Conservation (phyloP, 306 rosid species). For the Citrullus amarus region DNA sequence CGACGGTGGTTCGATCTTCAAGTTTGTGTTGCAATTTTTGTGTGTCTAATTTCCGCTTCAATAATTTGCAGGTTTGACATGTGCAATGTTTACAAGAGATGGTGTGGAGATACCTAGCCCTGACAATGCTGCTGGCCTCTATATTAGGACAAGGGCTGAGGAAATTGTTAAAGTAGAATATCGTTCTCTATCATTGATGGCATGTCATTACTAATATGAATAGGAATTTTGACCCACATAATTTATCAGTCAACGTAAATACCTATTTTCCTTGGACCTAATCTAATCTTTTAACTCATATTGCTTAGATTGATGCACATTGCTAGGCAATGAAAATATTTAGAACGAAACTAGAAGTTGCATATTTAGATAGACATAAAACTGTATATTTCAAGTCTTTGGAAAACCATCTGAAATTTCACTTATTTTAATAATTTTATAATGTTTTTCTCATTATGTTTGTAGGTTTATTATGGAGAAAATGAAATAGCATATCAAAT, state of each 20-base stretch:
- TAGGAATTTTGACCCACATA: neutral
- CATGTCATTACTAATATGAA: neutral
- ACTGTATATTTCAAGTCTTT: too few relatives aligned
- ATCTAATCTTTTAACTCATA: neutral
- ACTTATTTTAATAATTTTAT: too few relatives aligned
- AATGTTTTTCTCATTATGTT: neutral
- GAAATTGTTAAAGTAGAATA: slow-evolving; percentile 66
- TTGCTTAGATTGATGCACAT: neutral
- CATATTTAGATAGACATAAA: too few relatives aligned
- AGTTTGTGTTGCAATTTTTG: slow-evolving; percentile 3
- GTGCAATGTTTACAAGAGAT: slow-evolving; percentile 55
- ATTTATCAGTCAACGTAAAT: neutral
- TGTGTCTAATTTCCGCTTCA: slow-evolving; percentile 20
- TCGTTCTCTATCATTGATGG: neutral
- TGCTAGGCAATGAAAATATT: neutral
- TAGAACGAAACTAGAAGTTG: too few relatives aligned
- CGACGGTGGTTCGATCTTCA: neutral
- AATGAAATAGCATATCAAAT: slow-evolving; percentile 90
- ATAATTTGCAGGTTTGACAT: slow-evolving; percentile 61
- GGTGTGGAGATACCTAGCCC: slow-evolving; percentile 80
- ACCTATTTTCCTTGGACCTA: neutral
- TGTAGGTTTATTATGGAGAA: slow-evolving; percentile 67
- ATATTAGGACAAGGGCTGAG: slow-evolving; percentile 60
- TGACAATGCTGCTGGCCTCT: slow-evolving; percentile 77
- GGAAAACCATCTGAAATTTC: neutral